These are phyloP conservation scores for Typha latifolia DNA, from an alignment of 176 grass and related monocot species.

Conservation along the genomic window DNA sequence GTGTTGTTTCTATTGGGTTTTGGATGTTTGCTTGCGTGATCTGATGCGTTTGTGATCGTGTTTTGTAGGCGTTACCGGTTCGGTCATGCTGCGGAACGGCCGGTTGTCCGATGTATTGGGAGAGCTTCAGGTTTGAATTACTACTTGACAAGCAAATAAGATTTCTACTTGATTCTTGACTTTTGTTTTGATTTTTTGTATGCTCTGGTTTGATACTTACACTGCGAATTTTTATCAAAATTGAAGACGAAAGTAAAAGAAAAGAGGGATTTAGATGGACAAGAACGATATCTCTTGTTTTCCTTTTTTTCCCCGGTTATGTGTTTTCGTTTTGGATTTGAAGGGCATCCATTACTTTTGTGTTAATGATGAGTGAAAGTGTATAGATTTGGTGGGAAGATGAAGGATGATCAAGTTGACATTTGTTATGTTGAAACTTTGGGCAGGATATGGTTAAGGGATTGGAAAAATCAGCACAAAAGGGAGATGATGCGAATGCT, in stretches of 20 bases:
- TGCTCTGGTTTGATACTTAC: too few relatives aligned
- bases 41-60: background rate
- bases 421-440: background rate
- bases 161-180: too few relatives aligned
- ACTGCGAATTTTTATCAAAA: too few relatives aligned
- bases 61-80: conserved; percentile 38
- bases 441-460: background rate
- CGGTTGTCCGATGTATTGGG: conserved; percentile 58
- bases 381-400: background rate
- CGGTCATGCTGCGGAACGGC: conserved; percentile 69
- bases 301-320: too few relatives aligned
- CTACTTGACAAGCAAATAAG: too few relatives aligned
- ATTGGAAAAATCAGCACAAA: background rate
- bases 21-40: background rate
- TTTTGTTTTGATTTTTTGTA: background rate
- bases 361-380: background rate
- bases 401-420: background rate
- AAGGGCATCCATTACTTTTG: too few relatives aligned
- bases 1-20: background rate
- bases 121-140: conserved; percentile 61
- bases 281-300: too few relatives aligned
- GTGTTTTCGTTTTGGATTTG: too few relatives aligned
- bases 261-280: too few relatives aligned
- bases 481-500: background rate
- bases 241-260: too few relatives aligned